Percentiles rank a stretch among this genome's conserved stretches.
These are phyloP conservation scores for Colletotrichum trifolii DNA, from an alignment of 2,329 filamentous ascomycete genomes.

Conservation along the genomic window DNA sequence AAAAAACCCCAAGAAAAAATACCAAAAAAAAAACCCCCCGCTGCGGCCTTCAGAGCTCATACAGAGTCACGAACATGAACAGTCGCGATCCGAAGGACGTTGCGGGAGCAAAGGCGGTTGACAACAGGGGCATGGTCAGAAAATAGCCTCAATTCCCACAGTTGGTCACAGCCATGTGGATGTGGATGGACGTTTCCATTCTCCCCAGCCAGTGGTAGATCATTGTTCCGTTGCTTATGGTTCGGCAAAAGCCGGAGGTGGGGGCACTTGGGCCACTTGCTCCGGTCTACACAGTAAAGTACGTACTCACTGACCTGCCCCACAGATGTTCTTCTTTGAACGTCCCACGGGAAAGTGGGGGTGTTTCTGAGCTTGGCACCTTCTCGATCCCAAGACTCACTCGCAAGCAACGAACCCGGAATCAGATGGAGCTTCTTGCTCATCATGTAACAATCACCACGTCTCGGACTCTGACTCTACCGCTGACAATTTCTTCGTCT, in stretches of 20 bases:
- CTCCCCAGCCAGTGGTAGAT: background rate
- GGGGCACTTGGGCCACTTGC: no score
- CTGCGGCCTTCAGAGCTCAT: no score
- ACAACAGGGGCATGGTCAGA: background rate
- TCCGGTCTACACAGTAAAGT: background rate
- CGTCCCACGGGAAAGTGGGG: slow-evolving; percentile 22
- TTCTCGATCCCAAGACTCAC: slow-evolving; percentile 9
- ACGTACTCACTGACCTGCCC: slow-evolving; percentile 4
- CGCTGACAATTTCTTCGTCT: no score
- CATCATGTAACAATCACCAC: no score
- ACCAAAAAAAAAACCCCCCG: no score
- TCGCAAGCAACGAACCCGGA: background rate
- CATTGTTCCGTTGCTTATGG: slow-evolving; percentile 14
- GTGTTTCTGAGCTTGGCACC: slow-evolving; percentile 27
- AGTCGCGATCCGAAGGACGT: background rate
- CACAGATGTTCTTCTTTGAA: slow-evolving; percentile 16
- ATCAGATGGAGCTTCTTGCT: no score
- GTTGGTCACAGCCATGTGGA: background rate
- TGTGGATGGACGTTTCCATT: no score
- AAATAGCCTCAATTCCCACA: slow-evolving; percentile 17
- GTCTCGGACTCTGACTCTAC: no score
- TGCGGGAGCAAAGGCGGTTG: background rate
- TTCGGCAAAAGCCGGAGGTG: background rate
- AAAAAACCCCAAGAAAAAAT: no score
- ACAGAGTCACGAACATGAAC: background rate